phyloP scores from a whole-genome alignment of 2,329 filamentous ascomycete species.

The Botrytis fabae region DNA sequence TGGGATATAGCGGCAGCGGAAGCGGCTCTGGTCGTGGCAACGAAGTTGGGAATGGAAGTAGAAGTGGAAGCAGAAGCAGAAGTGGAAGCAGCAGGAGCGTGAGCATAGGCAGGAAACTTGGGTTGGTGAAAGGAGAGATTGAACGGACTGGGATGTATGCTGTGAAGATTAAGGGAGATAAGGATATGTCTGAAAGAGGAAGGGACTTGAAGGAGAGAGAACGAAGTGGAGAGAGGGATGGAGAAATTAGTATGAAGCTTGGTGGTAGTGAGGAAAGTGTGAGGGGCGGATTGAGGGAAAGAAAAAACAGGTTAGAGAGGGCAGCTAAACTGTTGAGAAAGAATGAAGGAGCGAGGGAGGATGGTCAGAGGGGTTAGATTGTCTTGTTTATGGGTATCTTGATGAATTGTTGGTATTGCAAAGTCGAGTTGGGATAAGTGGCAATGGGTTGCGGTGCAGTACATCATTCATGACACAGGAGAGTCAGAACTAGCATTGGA shows the following conservation, averaged over 20 bases:
- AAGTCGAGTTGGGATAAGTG: not conserved
- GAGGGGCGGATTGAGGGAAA: not conserved
- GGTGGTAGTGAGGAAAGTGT: constrained; percentile 2
- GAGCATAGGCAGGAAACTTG: not conserved
- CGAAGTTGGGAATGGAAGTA: not conserved
- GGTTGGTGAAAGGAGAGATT: constrained; percentile 13
- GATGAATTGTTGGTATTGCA: not conserved
- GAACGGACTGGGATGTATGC: constrained; percentile 22
- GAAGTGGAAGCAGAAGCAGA: not conserved
- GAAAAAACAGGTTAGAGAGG: constrained; percentile 2
- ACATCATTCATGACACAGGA: not conserved
- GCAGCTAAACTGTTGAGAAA: constrained; percentile 8
- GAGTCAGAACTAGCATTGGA: not conserved
- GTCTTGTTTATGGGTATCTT: not conserved
- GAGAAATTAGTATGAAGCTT: constrained; percentile 12
- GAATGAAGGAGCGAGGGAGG: not conserved
- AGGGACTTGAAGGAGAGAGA: not conserved
- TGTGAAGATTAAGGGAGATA: constrained; percentile 6
- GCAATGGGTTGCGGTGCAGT: not conserved
- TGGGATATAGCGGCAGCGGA: not conserved
- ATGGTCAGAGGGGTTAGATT: not conserved
- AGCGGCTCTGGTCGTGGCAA: not conserved
- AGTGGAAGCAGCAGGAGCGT: not conserved
- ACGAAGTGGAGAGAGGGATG: not conserved
- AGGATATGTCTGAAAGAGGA: not conserved